Base-by-base conservation (phyloP, 306 rosid species). In the Vachellia collinsii region DNA sequence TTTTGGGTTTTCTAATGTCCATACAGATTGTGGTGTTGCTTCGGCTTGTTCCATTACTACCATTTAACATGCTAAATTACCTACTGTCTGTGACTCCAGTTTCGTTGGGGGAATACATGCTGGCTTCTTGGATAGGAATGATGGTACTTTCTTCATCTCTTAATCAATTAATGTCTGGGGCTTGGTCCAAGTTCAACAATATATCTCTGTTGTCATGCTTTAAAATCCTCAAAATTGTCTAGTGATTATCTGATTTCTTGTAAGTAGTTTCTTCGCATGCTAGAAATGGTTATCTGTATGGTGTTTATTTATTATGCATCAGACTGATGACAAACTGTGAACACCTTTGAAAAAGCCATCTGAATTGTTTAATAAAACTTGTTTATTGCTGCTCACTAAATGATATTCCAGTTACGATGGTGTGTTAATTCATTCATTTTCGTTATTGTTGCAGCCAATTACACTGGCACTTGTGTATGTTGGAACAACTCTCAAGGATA, bases 71-170 rank as follows among this genome's bases (percentile, higher is more conserved):
- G 94, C 76, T 93, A 83, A 94, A 94, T 83, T 94, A 94, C 87
- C 94, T 94, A 20, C 82, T 94, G 44, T 90, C 97, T 22, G 99
- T 94, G 80, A 94, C 99, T 73, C 97, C 97, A 77, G 94, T 94
- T 89, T 85, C 97, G 51, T 8, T 93, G 11, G 89, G 89, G 84
- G 94, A 91, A 70, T 94, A 93, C 89, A 83, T 91, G 93, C 88
- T 94, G 80, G 97, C 97, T 83, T 92, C 97, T 54, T 94, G 99
- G 99, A 71, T 94, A 75, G 99, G 99, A 86, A 94, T 94, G 97
- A 93, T 94, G 99, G 99, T 94, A 90, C 43, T 25, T 78, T 86
- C 82, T 88, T 70, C 43, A 74, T 78, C 80, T 80, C 2, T 80
- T 68, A 69, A 84, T 71, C 76, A 51, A 50, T 42, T 79, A 39